Conservation (phyloP, 345 rosid species). For the Gossypium bickii region DNA sequence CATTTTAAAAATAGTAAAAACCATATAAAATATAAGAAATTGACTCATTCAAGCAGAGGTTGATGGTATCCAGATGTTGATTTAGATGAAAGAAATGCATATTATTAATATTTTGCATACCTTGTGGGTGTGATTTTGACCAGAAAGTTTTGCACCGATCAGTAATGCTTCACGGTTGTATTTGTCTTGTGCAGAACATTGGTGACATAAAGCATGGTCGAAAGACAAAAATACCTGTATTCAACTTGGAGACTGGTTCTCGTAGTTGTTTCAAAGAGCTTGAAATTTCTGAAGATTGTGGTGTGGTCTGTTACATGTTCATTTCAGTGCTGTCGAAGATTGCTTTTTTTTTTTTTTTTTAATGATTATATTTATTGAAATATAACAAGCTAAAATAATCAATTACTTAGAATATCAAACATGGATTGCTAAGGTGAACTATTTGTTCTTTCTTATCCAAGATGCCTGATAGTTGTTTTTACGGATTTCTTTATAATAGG, state of each 20-base stretch:
- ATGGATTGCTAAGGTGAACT: neutral
- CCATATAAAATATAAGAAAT: neutral
- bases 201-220: conserved; percentile 58
- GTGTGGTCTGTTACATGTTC: conserved; percentile 60
- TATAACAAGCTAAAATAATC: conserved; percentile 7
- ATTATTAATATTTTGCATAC: neutral
- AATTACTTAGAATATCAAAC: conserved; percentile 7
- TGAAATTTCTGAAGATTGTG: conserved; percentile 91
- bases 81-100: neutral
- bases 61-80: neutral
- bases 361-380: neutral
- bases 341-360: conserved; percentile 1
- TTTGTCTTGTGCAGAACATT: conserved; percentile 57
- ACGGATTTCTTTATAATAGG: neutral
- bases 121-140: neutral
- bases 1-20: neutral
- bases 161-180: neutral
- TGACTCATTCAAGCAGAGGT: neutral
- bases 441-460: conserved; percentile 4
- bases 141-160: neutral
- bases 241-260: conserved; percentile 87
- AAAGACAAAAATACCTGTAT: conserved; percentile 75
- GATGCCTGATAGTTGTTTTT: neutral
- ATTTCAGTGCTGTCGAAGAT: conserved; percentile 15
- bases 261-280: conserved; percentile 89